phyloP scores from a whole-genome alignment of 129 eudicot species.

The Scalesia atractyloides region DNA sequence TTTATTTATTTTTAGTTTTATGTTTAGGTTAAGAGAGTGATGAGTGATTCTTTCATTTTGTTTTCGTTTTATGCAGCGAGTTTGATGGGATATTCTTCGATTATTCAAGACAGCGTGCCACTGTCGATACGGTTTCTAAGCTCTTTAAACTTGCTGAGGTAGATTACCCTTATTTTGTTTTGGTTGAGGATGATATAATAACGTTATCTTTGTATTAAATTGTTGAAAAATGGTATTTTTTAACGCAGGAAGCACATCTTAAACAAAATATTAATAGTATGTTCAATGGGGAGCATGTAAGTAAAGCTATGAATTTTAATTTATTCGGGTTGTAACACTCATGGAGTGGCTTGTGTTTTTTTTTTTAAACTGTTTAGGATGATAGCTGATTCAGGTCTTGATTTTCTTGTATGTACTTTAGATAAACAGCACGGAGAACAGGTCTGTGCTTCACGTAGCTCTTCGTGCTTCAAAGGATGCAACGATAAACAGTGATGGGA shows the following conservation, averaged over 20 bases:
- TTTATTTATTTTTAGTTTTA: neutral
- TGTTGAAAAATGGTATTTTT: slow-evolving; percentile 3
- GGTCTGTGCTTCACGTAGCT: slow-evolving; percentile 95
- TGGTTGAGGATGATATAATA: slow-evolving; percentile 3
- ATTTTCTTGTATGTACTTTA: slow-evolving; percentile 35
- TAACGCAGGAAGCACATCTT: slow-evolving; percentile 71
- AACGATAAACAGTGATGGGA: slow-evolving; percentile 81
- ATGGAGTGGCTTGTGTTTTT: neutral
- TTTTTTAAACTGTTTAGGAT: neutral
- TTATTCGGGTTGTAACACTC: neutral
- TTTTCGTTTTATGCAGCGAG: slow-evolving; percentile 50
- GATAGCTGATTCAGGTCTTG: slow-evolving; percentile 7
- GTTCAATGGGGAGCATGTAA: slow-evolving; percentile 92
- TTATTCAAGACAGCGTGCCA: slow-evolving; percentile 82
- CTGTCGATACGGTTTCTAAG: slow-evolving; percentile 64
- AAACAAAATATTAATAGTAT: slow-evolving; percentile 74
- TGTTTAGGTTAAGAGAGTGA: slow-evolving; percentile 19
- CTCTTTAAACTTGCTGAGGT: slow-evolving; percentile 86
- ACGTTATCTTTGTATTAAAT: neutral
- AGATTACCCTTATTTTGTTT: slow-evolving; percentile 12
- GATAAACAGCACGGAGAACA: slow-evolving; percentile 94
- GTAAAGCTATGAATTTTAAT: slow-evolving; percentile 23
- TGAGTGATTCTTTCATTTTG: slow-evolving; percentile 6
- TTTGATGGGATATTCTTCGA: slow-evolving; percentile 79
- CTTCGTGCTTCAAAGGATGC: slow-evolving; percentile 93